phyloP scores from a whole-genome alignment of 2,329 filamentous ascomycete genomes.

The Hypoxylon sp. region DNA sequence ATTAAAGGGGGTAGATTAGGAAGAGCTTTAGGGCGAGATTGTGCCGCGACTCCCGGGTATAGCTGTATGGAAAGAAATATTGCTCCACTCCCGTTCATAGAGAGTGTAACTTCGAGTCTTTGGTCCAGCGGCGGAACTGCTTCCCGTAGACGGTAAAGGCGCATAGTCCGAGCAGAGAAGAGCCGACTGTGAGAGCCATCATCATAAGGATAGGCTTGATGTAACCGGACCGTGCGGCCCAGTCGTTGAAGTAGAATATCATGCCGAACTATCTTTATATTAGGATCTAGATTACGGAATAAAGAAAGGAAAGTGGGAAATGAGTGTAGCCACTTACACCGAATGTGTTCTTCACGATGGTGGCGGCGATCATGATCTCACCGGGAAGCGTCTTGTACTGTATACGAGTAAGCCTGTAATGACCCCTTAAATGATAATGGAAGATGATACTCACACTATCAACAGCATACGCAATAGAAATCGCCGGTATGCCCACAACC shows the following conservation, averaged over 20 bases:
- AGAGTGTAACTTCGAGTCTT: conserved; percentile 51
- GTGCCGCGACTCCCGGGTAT: background rate
- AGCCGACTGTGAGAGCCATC: conserved; percentile 51
- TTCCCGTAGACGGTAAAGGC: conserved; percentile 53
- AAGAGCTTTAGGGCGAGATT: background rate
- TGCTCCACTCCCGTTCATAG: conserved; percentile 31
- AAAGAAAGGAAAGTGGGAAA: background rate
- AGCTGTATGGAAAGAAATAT: background rate
- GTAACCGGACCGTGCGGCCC: conserved; percentile 48
- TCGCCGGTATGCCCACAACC: conserved; percentile 68
- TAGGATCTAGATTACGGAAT: background rate
- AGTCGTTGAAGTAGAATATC: conserved; percentile 54
- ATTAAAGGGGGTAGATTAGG: background rate
- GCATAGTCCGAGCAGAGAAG: conserved; percentile 49
- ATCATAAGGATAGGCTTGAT: conserved; percentile 50
- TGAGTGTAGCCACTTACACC: conserved; percentile 53
- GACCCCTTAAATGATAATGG: background rate
- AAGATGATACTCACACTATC: conserved; percentile 58
- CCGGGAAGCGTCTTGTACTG: conserved; percentile 73
- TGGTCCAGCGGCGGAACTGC: conserved; percentile 52
- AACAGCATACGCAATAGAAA: conserved; percentile 70
- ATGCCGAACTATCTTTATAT: conserved; percentile 51
- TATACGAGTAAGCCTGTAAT: conserved; percentile 6
- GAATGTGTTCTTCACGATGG: conserved; percentile 72
- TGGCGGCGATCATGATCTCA: conserved; percentile 72